Base-by-base conservation (phyloP, 2,329 filamentous ascomycete genomes). In the Blumeria graminis region DNA sequence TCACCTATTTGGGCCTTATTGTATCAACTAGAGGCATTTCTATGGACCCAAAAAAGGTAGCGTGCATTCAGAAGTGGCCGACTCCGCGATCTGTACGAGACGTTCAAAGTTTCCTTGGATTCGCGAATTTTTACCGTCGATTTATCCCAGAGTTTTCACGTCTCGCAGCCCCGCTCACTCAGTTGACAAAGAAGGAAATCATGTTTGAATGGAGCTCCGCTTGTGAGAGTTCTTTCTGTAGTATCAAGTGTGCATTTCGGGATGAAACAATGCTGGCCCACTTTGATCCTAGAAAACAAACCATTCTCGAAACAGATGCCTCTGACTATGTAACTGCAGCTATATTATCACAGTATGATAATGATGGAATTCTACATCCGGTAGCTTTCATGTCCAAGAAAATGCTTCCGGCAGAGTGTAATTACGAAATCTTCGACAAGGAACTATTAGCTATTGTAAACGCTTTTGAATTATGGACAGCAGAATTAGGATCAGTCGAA, bases 1-100 rank as follows among this genome's bases (percentile, higher is more conserved):
- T 57, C 38, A 38, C 14, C 18, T 58, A 55, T 33, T 18, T 58
- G 13, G 39, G 55, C 9, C 56, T 56, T 54, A 56, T 45, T 6
- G 28, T 56, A 22, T 50, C 28, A 2, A 51, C 45, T 11, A 18
- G 36, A 4, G 41, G 55, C 3, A 45, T 38, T 8, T n/a, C 32
- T 22, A 54, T 54, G 34, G 51, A 54, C 18, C 51, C n/a, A 38
- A 54, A 54, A 9, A 54, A 54, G 39, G 51, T 54, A 6, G 33
- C 33, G 16, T 36, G 33, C n/a, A 34, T 54, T 38, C 36, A 54
- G 39, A 11, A 54, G 22, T 54, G 51, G 51, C 18, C 46, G 33
- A 33, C 46, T 28, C 46, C 46, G 10, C 46, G 22, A 13, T 46
- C 43, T 13, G 43, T 46, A 10, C 43, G 16, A 18, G 43, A 46